phyloP scores from a whole-genome alignment of 2,329 filamentous ascomycete genomes.

The Furcasterigmium furcatum region DNA sequence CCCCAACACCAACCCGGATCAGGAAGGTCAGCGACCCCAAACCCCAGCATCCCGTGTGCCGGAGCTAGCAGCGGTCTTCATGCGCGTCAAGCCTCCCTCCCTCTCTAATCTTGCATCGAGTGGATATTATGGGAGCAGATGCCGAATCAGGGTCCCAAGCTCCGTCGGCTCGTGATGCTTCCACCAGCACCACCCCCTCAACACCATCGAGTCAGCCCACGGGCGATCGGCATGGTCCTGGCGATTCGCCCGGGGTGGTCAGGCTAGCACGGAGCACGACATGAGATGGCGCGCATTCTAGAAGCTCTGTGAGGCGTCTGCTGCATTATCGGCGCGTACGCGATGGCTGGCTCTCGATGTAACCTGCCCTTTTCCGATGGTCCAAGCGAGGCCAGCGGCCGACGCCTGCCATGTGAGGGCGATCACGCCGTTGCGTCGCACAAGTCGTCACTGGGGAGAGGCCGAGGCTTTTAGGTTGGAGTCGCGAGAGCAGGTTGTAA shows the following conservation, averaged over 20 bases:
- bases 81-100: not conserved
- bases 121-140: constrained; percentile 3
- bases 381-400: not conserved
- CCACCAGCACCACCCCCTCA: not conserved
- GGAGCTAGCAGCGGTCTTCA: not conserved
- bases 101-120: constrained; percentile 3
- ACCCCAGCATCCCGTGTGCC: constrained; percentile 1
- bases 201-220: not conserved
- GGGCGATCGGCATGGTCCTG: not conserved
- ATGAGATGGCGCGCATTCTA: not conserved
- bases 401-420: not conserved
- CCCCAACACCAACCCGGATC: not conserved
- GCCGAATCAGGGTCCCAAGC: constrained; percentile 5
- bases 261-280: not conserved
- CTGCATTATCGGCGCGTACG: not conserved
- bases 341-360: not conserved
- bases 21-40: constrained; percentile 1
- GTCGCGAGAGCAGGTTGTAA: too few species aligned
- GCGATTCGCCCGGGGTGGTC: too few species aligned
- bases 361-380: constrained; percentile 2
- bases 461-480: too few species aligned
- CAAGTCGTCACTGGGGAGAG: too few species aligned
- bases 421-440: not conserved
- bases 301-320: not conserved
- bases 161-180: not conserved